These are phyloP conservation scores for Diaporthe australafricana DNA, from an alignment of 2,329 filamentous ascomycete genomes.

Conservation along the genomic window DNA sequence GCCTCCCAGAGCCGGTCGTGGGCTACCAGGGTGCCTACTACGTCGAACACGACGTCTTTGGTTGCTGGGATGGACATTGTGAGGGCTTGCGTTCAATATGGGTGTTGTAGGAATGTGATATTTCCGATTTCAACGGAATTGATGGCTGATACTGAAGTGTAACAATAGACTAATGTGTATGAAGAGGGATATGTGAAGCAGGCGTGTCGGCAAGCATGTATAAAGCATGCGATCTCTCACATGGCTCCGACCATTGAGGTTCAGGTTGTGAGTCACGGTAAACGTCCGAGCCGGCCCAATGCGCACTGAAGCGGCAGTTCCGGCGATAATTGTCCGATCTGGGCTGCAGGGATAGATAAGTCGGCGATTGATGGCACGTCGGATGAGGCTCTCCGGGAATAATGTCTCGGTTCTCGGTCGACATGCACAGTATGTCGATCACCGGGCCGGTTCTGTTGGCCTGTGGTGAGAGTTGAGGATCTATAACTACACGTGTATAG, in stretches of 20 bases:
- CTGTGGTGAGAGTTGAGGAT: background rate
- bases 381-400: background rate
- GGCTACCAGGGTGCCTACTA: slow-evolving; percentile 60
- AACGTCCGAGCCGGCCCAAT: background rate
- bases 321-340: background rate
- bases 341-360: background rate
- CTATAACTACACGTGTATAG: no score
- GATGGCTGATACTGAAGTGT: background rate
- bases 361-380: background rate
- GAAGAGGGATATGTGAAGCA: background rate
- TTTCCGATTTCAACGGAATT: background rate
- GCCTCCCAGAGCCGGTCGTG: slow-evolving; percentile 54
- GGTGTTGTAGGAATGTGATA: background rate
- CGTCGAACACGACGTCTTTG: slow-evolving; percentile 58
- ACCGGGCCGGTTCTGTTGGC: slow-evolving; percentile 1
- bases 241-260: no score
- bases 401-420: background rate
- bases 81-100: background rate
- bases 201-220: background rate
- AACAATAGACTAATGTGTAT: background rate
- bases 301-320: background rate
- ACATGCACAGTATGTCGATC: no score
- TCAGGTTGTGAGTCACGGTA: background rate
- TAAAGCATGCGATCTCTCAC: background rate
- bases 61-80: slow-evolving; percentile 33